phyloP scores from a whole-genome alignment of 176 grass and related monocot genomes.

The Dactylis glomerata region DNA sequence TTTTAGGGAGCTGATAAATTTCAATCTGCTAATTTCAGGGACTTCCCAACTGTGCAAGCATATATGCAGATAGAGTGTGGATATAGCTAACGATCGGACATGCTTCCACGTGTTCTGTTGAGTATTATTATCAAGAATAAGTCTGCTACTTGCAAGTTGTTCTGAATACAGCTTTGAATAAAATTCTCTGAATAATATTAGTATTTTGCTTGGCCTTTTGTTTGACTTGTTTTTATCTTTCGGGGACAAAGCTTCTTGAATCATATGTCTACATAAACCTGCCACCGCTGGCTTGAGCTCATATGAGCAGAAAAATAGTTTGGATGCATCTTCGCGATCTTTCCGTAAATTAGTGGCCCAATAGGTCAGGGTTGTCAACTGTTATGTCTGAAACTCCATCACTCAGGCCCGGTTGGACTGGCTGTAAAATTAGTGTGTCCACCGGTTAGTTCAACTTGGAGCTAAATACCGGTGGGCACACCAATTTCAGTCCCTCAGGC shows the following conservation, averaged over 20 bases:
- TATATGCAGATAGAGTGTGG: not conserved
- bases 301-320: not conserved
- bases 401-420: no score
- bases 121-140: conserved; percentile 35
- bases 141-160: conserved; percentile 10
- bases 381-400: no score
- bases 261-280: not conserved
- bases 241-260: not conserved
- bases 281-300: not conserved
- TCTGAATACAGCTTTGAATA: not conserved
- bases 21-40: conserved; percentile 26
- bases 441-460: no score
- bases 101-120: not conserved
- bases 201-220: not conserved
- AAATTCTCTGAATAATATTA: not conserved
- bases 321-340: not conserved
- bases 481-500: no score
- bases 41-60: not conserved
- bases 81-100: not conserved
- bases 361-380: no score
- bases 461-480: no score
- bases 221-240: not conserved
- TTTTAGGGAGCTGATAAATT: not conserved
- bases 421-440: no score
- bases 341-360: not conserved